Evolutionary conservation across 345 rosid genomes (phyloP), one percentile per base, ranked within the genome.

Genomic region (Syzygium oleosum): DNA sequence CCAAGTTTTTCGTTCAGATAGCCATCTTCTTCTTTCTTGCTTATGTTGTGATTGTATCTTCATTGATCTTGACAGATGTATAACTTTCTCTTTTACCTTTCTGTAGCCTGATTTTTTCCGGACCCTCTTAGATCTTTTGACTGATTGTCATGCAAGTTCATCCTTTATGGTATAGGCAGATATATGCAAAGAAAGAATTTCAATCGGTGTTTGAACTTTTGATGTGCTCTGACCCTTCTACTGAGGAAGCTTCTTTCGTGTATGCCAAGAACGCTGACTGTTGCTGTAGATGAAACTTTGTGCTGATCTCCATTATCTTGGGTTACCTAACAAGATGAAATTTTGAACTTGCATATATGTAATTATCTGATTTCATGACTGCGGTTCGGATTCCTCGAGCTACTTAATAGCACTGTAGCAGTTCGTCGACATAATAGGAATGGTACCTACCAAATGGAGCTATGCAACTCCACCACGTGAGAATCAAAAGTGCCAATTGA

Each of bases 1-100:
- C 99, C 51, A 96, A 95, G 91, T 92, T 97, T 87, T 93, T 96
- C 86, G 89, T 96, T 87, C 99, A 98, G 89, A 94, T 97, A 88
- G 99, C 96, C 84, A 87, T 97, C 85, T 98, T 97, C 94, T 88
- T 96, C 90, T 97, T 97, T 87, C 94, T 98, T 87, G 99, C 98
- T 3, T 98, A 96, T 89, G 98, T 95, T 88, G 98, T 98, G 89
- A 98, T 98, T 91, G 94, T 96, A 90, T 97, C 99, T 83, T 98
- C 99, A 1, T 90, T 97, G 91, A 94, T 98, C 94, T 95, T 98
- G 92, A 96, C 98, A 21, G 99, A 97, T 87, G 97, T 94, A 86
- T 97, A 94, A 86, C 22, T 73, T 13, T 58, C 43, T 68, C 53
- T 73, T 84, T 54, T 21, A 27, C 77, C 15, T 43, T 58, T 89